Evolutionary conservation across 2,329 filamentous ascomycete genomes (phyloP).

Genomic region (Phaeomoniella chlamydospora): DNA sequence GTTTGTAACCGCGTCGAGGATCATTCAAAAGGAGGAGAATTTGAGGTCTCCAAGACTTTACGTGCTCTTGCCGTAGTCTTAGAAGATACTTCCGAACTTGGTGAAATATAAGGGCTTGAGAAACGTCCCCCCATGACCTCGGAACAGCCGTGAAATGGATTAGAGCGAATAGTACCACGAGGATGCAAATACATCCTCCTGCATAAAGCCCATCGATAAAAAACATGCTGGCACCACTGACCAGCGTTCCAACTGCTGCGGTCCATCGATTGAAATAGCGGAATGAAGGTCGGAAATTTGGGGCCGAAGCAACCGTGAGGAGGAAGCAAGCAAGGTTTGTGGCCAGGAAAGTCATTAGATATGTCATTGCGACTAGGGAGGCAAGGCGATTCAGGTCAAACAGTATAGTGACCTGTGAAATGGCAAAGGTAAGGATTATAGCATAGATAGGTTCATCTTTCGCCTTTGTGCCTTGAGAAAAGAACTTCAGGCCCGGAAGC

Average conservation of each 20-base stretch:
- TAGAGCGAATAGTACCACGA: constrained; percentile 64
- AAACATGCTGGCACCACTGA: constrained; percentile 73
- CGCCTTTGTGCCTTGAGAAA: constrained; percentile 57
- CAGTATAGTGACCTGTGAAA: constrained; percentile 67
- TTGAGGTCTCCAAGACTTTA: constrained; percentile 87
- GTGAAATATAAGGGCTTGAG: constrained; percentile 75
- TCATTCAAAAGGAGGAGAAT: constrained; percentile 75
- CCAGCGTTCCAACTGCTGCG: constrained; percentile 57
- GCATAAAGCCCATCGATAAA: constrained; percentile 78
- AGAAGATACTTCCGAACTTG: constrained; percentile 81
- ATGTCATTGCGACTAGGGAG: constrained; percentile 80
- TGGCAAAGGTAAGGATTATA: constrained; percentile 58
- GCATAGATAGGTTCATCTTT: constrained; percentile 64
- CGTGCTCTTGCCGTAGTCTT: constrained; percentile 71
- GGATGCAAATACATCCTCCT: constrained; percentile 55
- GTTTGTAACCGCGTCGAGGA: constrained; percentile 62
- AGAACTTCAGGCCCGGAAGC: constrained; percentile 59
- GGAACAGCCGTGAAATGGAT: constrained; percentile 78
- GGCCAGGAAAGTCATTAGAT: constrained; percentile 82
- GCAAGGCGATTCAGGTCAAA: constrained; percentile 80
- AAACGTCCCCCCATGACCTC: constrained; percentile 82
- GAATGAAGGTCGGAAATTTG: constrained; percentile 79
- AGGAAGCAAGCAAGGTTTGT: constrained; percentile 81
- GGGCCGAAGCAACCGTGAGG: constrained; percentile 72
- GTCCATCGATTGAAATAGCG: constrained; percentile 83